These are phyloP conservation scores for Tricholoma furcatifolium DNA, from an alignment of 768 basidiomycete genomes.

Conservation along the genomic window DNA sequence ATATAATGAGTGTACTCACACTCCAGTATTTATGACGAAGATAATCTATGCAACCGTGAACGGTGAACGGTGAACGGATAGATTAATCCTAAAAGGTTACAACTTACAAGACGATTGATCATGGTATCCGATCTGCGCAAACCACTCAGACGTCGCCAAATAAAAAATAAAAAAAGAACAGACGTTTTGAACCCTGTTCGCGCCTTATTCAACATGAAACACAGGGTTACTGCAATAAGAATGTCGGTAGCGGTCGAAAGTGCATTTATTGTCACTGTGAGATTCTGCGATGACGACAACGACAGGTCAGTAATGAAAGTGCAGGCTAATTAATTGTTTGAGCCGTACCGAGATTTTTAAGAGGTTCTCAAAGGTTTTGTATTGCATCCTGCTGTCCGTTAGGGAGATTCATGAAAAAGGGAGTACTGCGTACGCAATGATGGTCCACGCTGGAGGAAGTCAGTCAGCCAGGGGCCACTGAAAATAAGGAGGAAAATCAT, in stretches of 20 bases:
- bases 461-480: background rate
- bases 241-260: conserved; percentile 46
- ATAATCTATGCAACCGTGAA: conserved; percentile 35
- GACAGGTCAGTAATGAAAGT: conserved; percentile 3
- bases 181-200: conserved; percentile 52
- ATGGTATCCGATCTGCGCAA: conserved; percentile 42
- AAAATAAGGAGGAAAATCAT: too few relatives aligned
- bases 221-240: conserved; percentile 46
- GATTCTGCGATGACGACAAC: conserved; percentile 26
- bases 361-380: conserved; percentile 34
- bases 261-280: conserved; percentile 51
- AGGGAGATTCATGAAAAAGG: background rate
- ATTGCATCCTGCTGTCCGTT: conserved; percentile 18
- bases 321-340: background rate
- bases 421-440: conserved; percentile 28
- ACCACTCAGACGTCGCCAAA: too few relatives aligned
- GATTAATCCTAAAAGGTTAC: background rate
- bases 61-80: background rate
- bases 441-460: conserved; percentile 34
- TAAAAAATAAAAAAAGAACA: background rate
- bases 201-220: conserved; percentile 41
- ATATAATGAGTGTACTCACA: conserved; percentile 26
- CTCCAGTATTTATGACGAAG: conserved; percentile 50
- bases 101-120: conserved; percentile 42
- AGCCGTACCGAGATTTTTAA: conserved; percentile 31